A percentile compares a stretch with the other conserved stretches of the same genome.
phyloP scores from a whole-genome alignment of 306 rosid genomes.

The Lathyrus oleraceus region DNA sequence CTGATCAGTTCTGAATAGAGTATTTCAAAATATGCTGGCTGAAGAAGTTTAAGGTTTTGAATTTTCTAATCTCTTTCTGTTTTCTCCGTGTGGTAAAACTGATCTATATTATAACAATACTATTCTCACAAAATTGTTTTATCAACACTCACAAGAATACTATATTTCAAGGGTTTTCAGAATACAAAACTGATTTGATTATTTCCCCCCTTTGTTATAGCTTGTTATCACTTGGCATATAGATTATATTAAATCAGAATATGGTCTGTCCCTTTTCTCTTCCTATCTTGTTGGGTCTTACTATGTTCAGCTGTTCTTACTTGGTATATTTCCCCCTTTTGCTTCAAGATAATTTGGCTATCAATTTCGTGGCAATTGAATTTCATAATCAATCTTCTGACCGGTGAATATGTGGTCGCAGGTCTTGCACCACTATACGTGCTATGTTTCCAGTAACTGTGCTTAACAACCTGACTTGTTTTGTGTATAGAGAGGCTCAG shows the following conservation, averaged over 20 bases:
- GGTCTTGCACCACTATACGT: constrained; percentile 87
- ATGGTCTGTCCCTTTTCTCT: constrained; percentile 13
- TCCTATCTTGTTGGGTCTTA: constrained; percentile 24
- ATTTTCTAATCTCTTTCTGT: constrained; percentile 45
- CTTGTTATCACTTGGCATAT: constrained; percentile 1
- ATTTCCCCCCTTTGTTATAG: background rate
- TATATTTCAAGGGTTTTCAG: constrained; percentile 27
- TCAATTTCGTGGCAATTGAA: constrained; percentile 46
- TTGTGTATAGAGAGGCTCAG: constrained; percentile 62
- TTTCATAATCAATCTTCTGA: constrained; percentile 60
- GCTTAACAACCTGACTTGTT: constrained; percentile 63
- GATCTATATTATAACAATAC: constrained; percentile 17
- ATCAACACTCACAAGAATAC: background rate
- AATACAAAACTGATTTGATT: constrained; percentile 14
- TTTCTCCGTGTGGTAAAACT: constrained; percentile 26
- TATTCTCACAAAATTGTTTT: constrained; percentile 9
- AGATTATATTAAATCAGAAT: constrained; percentile 26
- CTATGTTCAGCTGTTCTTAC: constrained; percentile 26
- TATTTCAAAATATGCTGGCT: constrained; percentile 52
- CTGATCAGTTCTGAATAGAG: constrained; percentile 52
- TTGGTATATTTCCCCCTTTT: constrained; percentile 15
- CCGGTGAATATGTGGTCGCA: constrained; percentile 87
- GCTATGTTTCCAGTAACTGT: constrained; percentile 75
- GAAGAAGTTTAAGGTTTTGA: constrained; percentile 77
- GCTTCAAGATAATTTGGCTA: constrained; percentile 36